Percentiles rank a stretch among this genome's conserved stretches.
Conservation (phyloP, 2,329 filamentous ascomycete species). For the Periconia digitata region DNA sequence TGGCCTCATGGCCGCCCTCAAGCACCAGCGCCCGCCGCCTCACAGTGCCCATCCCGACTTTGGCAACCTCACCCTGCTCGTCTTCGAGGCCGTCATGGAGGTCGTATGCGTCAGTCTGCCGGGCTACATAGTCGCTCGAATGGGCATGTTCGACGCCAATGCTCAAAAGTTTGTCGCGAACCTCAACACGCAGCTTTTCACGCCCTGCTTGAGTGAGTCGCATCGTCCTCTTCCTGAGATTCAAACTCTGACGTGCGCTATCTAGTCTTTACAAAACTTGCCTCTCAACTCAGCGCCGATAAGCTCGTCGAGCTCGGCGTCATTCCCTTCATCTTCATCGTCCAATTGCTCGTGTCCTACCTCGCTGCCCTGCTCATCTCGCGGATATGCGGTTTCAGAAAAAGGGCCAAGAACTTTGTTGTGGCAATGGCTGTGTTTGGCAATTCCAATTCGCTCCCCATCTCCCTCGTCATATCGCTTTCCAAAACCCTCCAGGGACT, state of each 20-base stretch:
- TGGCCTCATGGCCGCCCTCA: conserved; percentile 33
- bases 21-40: conserved; percentile 25
- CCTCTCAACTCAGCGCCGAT: conserved; percentile 87
- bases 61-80: conserved; percentile 72
- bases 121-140: conserved; percentile 85
- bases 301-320: conserved; percentile 88
- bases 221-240: background rate
- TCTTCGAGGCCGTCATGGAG: conserved; percentile 93
- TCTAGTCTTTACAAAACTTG: conserved; percentile 92
- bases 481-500: conserved; percentile 89
- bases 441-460: conserved; percentile 96
- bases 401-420: conserved; percentile 88
- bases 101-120: conserved; percentile 94
- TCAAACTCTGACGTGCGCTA: no score
- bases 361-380: conserved; percentile 70
- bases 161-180: conserved; percentile 97
- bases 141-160: conserved; percentile 92
- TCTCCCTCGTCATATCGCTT: conserved; percentile 90
- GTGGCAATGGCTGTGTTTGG: conserved; percentile 97
- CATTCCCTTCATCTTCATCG: conserved; percentile 90
- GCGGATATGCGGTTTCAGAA: conserved; percentile 76
- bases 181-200: conserved; percentile 94
- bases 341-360: conserved; percentile 88
- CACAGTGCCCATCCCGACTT: conserved; percentile 63
- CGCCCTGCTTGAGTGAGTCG: conserved; percentile 84